Evolutionary conservation across 1,284 basidiomycete genomes (phyloP).

Genomic region (Moesziomyces globuligerus): DNA sequence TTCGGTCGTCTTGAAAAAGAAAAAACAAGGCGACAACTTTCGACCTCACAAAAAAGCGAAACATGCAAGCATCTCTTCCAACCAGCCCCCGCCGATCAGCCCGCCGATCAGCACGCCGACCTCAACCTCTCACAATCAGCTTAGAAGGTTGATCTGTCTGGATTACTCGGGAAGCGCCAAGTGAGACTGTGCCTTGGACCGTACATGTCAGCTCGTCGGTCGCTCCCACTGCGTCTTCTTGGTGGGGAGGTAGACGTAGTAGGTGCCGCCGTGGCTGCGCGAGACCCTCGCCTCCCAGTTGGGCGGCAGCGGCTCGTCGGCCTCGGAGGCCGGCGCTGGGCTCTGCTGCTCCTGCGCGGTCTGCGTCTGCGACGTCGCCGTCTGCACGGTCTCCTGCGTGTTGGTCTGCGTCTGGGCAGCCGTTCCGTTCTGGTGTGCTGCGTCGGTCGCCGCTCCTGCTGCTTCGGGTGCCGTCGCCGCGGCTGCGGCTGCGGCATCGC

Average conservation of each 20-base stretch:
- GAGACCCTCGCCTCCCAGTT: slow-evolving; percentile 28
- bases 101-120: too few species aligned
- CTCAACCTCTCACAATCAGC: too few species aligned
- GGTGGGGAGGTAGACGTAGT: slow-evolving; percentile 37
- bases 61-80: not conserved
- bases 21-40: not conserved
- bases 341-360: not conserved
- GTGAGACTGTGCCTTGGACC: too few species aligned
- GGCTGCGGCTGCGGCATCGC: not conserved
- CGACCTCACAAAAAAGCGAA: not conserved
- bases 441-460: not conserved
- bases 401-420: not conserved
- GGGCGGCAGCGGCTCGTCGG: slow-evolving; percentile 17
- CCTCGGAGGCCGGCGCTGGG: not conserved
- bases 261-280: slow-evolving; percentile 23
- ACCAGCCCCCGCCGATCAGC: too few species aligned
- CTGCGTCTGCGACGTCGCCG: not conserved
- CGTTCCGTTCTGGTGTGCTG: not conserved
- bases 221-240: slow-evolving; percentile 46
- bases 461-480: not conserved
- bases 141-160: too few species aligned
- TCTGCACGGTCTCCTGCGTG: not conserved
- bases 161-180: too few species aligned
- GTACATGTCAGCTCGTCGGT: slow-evolving; percentile 26
- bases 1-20: not conserved